These are phyloP conservation scores for Cercospora janseana DNA, from an alignment of 2,329 filamentous ascomycete genomes.

Conservation along the genomic window DNA sequence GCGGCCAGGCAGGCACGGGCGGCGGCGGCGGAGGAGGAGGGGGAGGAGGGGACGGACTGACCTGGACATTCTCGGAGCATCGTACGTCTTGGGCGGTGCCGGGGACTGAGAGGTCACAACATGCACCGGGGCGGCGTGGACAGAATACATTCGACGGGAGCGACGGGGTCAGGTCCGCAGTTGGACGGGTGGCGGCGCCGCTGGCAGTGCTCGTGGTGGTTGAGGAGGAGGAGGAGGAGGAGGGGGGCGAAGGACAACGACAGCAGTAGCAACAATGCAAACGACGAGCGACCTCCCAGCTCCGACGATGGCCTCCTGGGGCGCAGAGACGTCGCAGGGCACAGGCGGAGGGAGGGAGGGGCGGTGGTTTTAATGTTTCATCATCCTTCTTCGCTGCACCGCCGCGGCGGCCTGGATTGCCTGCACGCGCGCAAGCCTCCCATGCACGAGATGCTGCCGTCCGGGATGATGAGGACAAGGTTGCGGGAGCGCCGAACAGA, in stretches of 20 bases:
- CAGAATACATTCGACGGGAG: slow-evolving; percentile 23
- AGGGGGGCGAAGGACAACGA: neutral
- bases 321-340: too few species aligned
- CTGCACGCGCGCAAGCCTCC: too few species aligned
- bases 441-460: too few species aligned
- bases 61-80: slow-evolving; percentile 25
- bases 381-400: too few species aligned
- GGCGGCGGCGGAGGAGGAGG: neutral
- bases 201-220: neutral
- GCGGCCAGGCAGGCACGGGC: neutral
- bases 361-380: too few species aligned
- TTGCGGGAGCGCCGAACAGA: too few species aligned
- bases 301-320: too few species aligned
- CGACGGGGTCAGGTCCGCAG: slow-evolving; percentile 8
- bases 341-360: too few species aligned
- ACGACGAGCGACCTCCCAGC: too few species aligned
- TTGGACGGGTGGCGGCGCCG: slow-evolving; percentile 4
- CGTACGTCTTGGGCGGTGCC: slow-evolving; percentile 11
- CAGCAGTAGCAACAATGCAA: slow-evolving; percentile 6
- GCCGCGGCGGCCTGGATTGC: too few species aligned
- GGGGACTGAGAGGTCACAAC: slow-evolving; percentile 5
- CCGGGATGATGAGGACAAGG: too few species aligned
- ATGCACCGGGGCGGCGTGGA: slow-evolving; percentile 23
- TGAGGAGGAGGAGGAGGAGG: neutral
- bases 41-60: slow-evolving; percentile 10